phyloP scores from a whole-genome alignment of 257 asterid species.

The Forsythia suspensa region DNA sequence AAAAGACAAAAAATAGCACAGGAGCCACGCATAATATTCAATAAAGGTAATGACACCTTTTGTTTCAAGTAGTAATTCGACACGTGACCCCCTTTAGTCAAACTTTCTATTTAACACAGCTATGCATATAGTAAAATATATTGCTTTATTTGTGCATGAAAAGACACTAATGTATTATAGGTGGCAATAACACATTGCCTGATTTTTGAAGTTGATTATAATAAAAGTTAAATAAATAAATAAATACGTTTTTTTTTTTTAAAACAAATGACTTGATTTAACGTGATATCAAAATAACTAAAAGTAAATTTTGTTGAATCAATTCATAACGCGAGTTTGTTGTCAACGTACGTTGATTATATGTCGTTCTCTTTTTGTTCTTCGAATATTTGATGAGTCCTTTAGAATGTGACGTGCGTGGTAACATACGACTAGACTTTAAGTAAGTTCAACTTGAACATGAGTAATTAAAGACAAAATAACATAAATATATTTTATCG shows the following conservation, averaged over 20 bases:
- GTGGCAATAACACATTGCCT: conserved; percentile 10
- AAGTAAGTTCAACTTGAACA: too few relatives aligned
- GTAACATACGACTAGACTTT: neutral
- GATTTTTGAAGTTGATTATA: neutral
- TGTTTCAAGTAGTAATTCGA: neutral
- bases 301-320: too few relatives aligned
- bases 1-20: conserved; percentile 23
- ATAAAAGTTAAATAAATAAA: neutral
- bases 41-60: conserved; percentile 23
- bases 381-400: too few relatives aligned
- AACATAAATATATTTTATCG: too few relatives aligned
- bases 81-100: conserved; percentile 33
- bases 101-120: conserved; percentile 18
- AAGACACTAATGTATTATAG: conserved; percentile 9
- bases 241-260: too few relatives aligned
- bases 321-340: too few relatives aligned
- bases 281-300: too few relatives aligned
- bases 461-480: neutral
- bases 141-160: conserved; percentile 12
- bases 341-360: too few relatives aligned
- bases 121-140: conserved; percentile 6
- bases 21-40: conserved; percentile 24
- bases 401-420: too few relatives aligned
- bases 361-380: too few relatives aligned
- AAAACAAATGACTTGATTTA: too few relatives aligned